A percentile compares a stretch with the other conserved stretches of the same genome.
Conservation (phyloP, 176 grass and related monocot genomes). For the Hyparrhenia diplandra region DNA sequence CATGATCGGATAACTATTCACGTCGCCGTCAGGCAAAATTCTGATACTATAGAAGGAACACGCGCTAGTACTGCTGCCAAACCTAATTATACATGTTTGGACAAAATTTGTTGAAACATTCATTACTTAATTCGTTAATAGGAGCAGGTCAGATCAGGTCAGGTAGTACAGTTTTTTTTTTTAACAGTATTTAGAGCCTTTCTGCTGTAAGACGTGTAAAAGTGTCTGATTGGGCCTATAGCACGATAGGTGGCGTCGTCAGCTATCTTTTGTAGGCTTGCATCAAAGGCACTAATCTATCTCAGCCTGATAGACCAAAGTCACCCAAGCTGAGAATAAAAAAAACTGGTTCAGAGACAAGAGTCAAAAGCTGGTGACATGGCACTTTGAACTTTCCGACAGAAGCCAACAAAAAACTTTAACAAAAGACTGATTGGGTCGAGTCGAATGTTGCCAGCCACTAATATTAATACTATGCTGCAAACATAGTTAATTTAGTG, state of each 20-base stretch:
- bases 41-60: background rate
- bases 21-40: background rate
- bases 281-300: background rate
- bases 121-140: no score
- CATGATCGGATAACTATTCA: background rate
- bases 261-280: background rate
- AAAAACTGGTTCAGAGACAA: background rate
- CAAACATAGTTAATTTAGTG: background rate
- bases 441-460: background rate
- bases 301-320: background rate
- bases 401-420: background rate
- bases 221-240: constrained; percentile 1
- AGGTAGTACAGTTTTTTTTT: no score
- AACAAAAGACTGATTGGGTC: constrained; percentile 3
- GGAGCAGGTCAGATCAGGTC: no score
- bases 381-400: background rate
- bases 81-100: no score
- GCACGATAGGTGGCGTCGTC: constrained; percentile 5
- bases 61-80: background rate
- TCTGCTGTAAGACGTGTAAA: background rate
- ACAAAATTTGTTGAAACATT: no score
- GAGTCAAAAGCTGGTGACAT: constrained; percentile 1
- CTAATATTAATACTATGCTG: background rate
- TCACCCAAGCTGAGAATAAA: background rate
- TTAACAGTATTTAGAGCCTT: no score